Percentiles rank a stretch among this genome's conserved stretches.
Conservation (phyloP, 305 asterid genomes). For the Plantago coronopus region DNA sequence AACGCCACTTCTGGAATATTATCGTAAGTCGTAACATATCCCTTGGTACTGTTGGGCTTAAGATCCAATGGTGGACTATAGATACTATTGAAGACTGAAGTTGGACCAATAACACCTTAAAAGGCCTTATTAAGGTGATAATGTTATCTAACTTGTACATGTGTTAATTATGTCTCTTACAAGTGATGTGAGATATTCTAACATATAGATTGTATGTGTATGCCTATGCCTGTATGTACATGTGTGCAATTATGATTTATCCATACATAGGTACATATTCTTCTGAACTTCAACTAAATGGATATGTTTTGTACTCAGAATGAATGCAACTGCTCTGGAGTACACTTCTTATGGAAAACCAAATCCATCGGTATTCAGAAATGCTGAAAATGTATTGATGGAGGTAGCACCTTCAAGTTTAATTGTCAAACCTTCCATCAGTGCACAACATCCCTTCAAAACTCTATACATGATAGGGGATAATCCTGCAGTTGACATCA, state of each 20-base stretch:
- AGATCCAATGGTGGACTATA: neutral
- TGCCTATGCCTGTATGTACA: too few species aligned
- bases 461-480: slow-evolving; percentile 88
- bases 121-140: too few species aligned
- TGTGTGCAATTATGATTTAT: too few species aligned
- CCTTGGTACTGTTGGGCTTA: too few species aligned
- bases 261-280: too few species aligned
- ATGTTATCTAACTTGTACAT: too few species aligned
- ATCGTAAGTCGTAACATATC: too few species aligned
- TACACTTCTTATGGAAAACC: slow-evolving; percentile 88
- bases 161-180: too few species aligned
- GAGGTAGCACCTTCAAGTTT: slow-evolving; percentile 37
- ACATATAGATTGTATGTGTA: neutral
- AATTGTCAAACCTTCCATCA: slow-evolving; percentile 14
- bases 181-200: too few species aligned
- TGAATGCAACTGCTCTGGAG: slow-evolving; percentile 51
- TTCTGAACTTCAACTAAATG: slow-evolving; percentile 15
- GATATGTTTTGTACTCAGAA: slow-evolving; percentile 37
- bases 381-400: slow-evolving; percentile 62
- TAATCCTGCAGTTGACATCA: slow-evolving; percentile 78
- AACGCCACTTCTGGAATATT: too few species aligned
- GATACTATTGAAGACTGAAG: neutral
- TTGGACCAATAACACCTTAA: too few species aligned
- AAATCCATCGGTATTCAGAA: slow-evolving; percentile 62
- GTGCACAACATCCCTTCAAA: slow-evolving; percentile 36